phyloP scores from a whole-genome alignment of 192 early-diverging fungal species.

The Thamnidium elegans region DNA sequence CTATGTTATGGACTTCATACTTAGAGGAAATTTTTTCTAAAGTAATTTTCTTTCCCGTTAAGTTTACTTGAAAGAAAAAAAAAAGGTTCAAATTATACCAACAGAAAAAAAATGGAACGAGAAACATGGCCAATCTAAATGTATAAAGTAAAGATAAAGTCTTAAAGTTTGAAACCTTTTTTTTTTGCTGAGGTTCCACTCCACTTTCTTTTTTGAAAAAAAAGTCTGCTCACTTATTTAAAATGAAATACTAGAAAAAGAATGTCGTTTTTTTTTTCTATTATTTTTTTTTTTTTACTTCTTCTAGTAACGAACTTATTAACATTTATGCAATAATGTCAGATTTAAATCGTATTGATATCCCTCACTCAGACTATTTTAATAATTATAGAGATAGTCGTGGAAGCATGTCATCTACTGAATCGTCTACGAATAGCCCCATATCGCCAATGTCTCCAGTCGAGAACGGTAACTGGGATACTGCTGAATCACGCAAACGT shows the following conservation, averaged over 20 bases:
- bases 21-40: too few relatives aligned
- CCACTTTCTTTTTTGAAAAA: too few relatives aligned
- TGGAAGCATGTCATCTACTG: constrained; percentile 9
- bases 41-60: too few relatives aligned
- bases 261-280: background rate
- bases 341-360: constrained; percentile 1
- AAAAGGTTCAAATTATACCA: background rate
- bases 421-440: background rate
- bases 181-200: too few relatives aligned
- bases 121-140: constrained; percentile 15
- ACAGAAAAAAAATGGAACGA: constrained; percentile 1
- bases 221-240: too few relatives aligned
- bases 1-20: too few relatives aligned
- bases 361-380: background rate
- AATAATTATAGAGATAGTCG: background rate
- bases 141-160: background rate
- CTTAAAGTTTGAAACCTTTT: too few relatives aligned
- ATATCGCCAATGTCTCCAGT: constrained; percentile 3
- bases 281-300: constrained; percentile 13
- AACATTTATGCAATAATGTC: background rate
- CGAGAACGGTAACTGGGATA: constrained; percentile 5
- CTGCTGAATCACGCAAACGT: constrained; percentile 1
- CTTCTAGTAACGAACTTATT: background rate
- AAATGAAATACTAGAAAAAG: too few relatives aligned
- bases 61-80: too few relatives aligned